These are phyloP conservation scores for Diddensiella transvaalensis DNA, from an alignment of 805 yeast species.

Conservation along the genomic window DNA sequence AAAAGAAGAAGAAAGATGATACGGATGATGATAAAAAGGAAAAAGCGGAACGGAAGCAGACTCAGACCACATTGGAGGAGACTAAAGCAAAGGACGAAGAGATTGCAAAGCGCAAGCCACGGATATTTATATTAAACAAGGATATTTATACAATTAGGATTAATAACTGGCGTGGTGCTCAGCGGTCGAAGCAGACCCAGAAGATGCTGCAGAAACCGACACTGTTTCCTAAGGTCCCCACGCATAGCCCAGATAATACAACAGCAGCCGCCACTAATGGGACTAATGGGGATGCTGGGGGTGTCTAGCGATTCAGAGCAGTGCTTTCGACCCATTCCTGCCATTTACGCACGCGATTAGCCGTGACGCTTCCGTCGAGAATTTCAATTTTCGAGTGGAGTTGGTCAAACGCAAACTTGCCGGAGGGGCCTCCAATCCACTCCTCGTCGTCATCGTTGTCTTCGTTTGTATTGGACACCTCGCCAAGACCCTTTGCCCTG, in stretches of 20 bases:
- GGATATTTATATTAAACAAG: slow-evolving; percentile 39
- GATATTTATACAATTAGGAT: slow-evolving; percentile 43
- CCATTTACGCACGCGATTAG: slow-evolving; percentile 56
- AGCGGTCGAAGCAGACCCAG: slow-evolving; percentile 30
- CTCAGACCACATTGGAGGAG: slow-evolving; percentile 13
- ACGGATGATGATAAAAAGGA: slow-evolving; percentile 15
- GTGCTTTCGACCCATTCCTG: slow-evolving; percentile 75
- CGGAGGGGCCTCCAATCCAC: slow-evolving; percentile 37
- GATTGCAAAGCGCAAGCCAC: slow-evolving; percentile 35
- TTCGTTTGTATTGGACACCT: slow-evolving; percentile 34
- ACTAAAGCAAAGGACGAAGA: slow-evolving; percentile 23
- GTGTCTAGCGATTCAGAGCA: slow-evolving; percentile 49
- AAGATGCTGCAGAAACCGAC: slow-evolving; percentile 31
- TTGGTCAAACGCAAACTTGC: slow-evolving; percentile 57
- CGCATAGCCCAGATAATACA: slow-evolving; percentile 15
- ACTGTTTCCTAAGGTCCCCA: slow-evolving; percentile 36
- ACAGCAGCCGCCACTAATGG: slow-evolving; percentile 1
- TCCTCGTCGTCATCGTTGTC: slow-evolving; percentile 40
- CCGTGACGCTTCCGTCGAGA: slow-evolving; percentile 66
- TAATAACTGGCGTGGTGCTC: slow-evolving; percentile 28
- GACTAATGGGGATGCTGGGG: no score
- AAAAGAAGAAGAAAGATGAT: slow-evolving; percentile 19
- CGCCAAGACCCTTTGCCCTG: slow-evolving; percentile 46
- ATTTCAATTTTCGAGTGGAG: slow-evolving; percentile 65
- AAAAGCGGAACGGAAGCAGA: slow-evolving; percentile 20